A percentile compares a stretch with the other conserved stretches of the same genome.
phyloP scores from a whole-genome alignment of 1,284 basidiomycete genomes.

The Sporisorium sorghi region DNA sequence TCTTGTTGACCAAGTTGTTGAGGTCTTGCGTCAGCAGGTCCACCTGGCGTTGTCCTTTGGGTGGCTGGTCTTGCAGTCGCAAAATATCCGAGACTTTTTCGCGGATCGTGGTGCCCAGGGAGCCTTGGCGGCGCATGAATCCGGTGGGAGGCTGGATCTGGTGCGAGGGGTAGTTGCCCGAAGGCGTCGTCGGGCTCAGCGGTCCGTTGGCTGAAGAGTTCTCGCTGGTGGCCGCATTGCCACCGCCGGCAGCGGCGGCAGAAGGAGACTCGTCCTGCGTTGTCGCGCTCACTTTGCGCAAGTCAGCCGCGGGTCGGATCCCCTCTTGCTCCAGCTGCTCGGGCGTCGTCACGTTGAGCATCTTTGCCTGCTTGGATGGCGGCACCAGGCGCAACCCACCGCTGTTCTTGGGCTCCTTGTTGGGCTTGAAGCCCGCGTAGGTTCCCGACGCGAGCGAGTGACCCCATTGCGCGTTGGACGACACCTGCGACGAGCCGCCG shows the following conservation, averaged over 20 bases:
- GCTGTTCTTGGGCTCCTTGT: slow-evolving; percentile 46
- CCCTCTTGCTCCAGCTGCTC: slow-evolving; percentile 43
- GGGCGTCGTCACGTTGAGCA: slow-evolving; percentile 29
- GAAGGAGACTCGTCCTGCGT: slow-evolving; percentile 4
- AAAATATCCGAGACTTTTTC: slow-evolving; percentile 52
- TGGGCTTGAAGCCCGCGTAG: slow-evolving; percentile 62
- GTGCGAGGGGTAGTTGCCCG: slow-evolving; percentile 28
- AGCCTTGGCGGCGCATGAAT: slow-evolving; percentile 41
- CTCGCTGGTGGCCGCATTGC: slow-evolving; percentile 4
- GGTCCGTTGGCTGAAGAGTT: slow-evolving; percentile 26
- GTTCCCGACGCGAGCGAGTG: slow-evolving; percentile 56
- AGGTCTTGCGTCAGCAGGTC: slow-evolving; percentile 56
- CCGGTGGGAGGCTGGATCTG: slow-evolving; percentile 12
- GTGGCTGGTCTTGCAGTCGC: slow-evolving; percentile 43
- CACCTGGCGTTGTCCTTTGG: slow-evolving; percentile 50
- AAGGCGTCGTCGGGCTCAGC: slow-evolving; percentile 24
- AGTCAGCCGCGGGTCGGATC: slow-evolving; percentile 32
- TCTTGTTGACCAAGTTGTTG: slow-evolving; percentile 47
- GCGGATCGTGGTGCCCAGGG: slow-evolving; percentile 40
- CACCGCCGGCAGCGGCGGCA: background rate
- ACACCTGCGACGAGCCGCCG: slow-evolving; percentile 15
- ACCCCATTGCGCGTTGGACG: slow-evolving; percentile 47
- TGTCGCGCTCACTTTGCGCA: slow-evolving; percentile 32
- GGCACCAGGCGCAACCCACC: slow-evolving; percentile 60
- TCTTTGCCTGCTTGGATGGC: slow-evolving; percentile 51